Evolutionary conservation across 768 basidiomycete genomes (phyloP).

Genomic region (Dacryopinax spathularia): DNA sequence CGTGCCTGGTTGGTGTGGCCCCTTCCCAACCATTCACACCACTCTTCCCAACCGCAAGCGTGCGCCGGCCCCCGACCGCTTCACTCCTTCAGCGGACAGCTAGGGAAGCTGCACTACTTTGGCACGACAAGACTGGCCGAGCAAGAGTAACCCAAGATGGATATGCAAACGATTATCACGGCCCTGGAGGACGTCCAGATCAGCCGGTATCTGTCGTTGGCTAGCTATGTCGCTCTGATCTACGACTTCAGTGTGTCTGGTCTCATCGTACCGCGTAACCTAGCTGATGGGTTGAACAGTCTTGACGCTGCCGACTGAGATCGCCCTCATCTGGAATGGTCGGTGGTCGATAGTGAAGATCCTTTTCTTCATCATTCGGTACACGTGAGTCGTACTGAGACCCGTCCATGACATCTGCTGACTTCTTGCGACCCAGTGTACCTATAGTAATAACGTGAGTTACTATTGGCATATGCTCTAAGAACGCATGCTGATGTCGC

Average conservation of each 20-base stretch:
- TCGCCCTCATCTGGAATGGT: not conserved
- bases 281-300: not conserved
- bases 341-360: constrained; percentile 1
- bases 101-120: not conserved
- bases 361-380: not conserved
- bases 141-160: not conserved
- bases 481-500: not conserved
- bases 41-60: not conserved
- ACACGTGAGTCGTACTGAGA: not conserved
- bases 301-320: not conserved
- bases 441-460: constrained; percentile 2
- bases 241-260: not conserved
- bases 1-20: not conserved
- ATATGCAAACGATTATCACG: not conserved
- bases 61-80: constrained; percentile 3
- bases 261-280: not conserved
- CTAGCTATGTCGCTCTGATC: not conserved
- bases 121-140: not conserved
- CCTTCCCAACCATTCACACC: not conserved
- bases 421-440: not conserved
- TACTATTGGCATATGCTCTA: not conserved
- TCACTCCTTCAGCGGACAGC: not conserved
- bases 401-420: not conserved
- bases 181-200: not conserved
- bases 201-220: constrained; percentile 3